These are phyloP conservation scores for Yarrowia divulgata DNA, from an alignment of 805 yeast genomes.

Conservation along the genomic window DNA sequence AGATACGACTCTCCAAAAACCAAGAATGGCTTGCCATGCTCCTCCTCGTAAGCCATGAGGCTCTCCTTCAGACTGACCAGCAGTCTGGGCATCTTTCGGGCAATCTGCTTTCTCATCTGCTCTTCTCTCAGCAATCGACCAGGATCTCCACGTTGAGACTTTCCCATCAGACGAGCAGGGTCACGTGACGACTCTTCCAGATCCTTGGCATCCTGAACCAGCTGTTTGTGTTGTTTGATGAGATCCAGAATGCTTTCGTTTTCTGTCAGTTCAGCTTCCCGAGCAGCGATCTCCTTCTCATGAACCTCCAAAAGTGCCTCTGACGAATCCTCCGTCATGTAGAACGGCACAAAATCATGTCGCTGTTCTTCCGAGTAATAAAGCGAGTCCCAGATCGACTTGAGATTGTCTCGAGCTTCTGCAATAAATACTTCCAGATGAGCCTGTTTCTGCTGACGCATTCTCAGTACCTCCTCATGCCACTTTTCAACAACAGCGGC, in stretches of 20 bases:
- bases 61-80: conserved; percentile 59
- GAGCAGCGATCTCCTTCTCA: conserved; percentile 63
- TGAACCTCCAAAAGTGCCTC: conserved; percentile 69
- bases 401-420: conserved; percentile 66
- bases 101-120: conserved; percentile 68
- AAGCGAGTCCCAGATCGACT: conserved; percentile 66
- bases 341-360: conserved; percentile 56
- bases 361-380: conserved; percentile 64
- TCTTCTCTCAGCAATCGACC: conserved; percentile 83
- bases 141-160: conserved; percentile 57
- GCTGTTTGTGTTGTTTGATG: conserved; percentile 62
- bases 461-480: conserved; percentile 62
- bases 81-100: conserved; percentile 72
- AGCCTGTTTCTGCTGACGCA: conserved; percentile 66
- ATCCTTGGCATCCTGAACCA: conserved; percentile 65
- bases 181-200: conserved; percentile 77
- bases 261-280: conserved; percentile 59
- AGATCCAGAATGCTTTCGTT: conserved; percentile 63
- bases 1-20: conserved; percentile 56
- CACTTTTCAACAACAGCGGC: conserved; percentile 16
- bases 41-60: conserved; percentile 58
- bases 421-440: conserved; percentile 72
- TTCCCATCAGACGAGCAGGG: conserved; percentile 75
- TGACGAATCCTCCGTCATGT: conserved; percentile 56
- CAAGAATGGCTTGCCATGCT: conserved; percentile 46